Percentiles rank a stretch among this genome's conserved stretches.
Conservation (phyloP, 495 filamentous ascomycete species). For the Chaetomium cochliodes region DNA sequence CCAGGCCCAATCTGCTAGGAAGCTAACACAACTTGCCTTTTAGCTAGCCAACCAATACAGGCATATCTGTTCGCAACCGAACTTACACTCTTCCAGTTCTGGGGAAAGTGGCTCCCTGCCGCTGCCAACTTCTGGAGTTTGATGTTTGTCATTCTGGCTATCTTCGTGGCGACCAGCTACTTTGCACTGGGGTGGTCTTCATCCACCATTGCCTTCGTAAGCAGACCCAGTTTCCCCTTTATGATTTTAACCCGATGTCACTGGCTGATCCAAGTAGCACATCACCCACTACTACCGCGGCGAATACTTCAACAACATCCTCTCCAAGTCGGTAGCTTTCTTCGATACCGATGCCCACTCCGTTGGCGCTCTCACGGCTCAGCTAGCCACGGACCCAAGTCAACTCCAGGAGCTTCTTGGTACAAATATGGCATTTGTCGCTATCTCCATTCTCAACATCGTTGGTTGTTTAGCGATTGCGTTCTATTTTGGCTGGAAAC, state of each 20-base stretch:
- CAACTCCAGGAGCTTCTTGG: conserved; percentile 63
- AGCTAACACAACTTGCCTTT: neutral
- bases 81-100: conserved; percentile 50
- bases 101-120: conserved; percentile 39
- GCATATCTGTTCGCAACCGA: conserved; percentile 52
- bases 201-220: conserved; percentile 51
- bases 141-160: conserved; percentile 62
- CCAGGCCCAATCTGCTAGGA: conserved; percentile 8
- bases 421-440: conserved; percentile 52
- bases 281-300: conserved; percentile 54
- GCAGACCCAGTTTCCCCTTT: conserved; percentile 15
- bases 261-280: conserved; percentile 34
- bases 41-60: conserved; percentile 48
- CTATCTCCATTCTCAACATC: conserved; percentile 51
- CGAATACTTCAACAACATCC: conserved; percentile 60
- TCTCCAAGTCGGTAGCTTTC: conserved; percentile 56
- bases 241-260: neutral
- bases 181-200: conserved; percentile 53
- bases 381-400: conserved; percentile 57
- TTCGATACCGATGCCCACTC: conserved; percentile 55
- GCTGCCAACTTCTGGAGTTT: conserved; percentile 61
- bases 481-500: conserved; percentile 58
- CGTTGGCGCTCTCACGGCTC: conserved; percentile 50
- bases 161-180: conserved; percentile 52
- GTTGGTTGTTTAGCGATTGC: conserved; percentile 50